Percentiles rank a stretch among this genome's conserved stretches.
phyloP scores from a whole-genome alignment of 306 rosid genomes.

The Casuarina equisetifolia region DNA sequence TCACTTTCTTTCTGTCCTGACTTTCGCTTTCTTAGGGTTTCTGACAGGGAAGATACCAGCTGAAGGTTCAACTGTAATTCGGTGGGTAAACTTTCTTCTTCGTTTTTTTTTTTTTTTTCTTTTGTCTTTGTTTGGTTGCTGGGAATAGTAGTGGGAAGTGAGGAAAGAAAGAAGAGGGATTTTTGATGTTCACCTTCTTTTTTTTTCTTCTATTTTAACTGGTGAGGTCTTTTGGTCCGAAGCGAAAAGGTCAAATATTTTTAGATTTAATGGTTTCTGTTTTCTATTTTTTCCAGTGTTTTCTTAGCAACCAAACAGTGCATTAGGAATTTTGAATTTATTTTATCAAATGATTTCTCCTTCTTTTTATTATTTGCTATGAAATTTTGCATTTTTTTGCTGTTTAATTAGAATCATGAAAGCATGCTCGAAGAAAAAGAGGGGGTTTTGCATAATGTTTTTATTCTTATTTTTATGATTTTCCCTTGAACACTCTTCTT shows the following conservation, averaged over 20 bases:
- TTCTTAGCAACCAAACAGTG: neutral
- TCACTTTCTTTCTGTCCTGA: constrained; percentile 21
- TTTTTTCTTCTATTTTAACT: neutral
- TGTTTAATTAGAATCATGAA: neutral
- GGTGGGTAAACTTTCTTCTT: constrained; percentile 26
- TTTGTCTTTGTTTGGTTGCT: constrained; percentile 12
- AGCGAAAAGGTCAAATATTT: neutral
- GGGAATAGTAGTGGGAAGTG: constrained; percentile 12
- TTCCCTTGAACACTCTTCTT: neutral
- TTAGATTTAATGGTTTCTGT: neutral
- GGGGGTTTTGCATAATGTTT: neutral
- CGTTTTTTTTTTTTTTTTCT: neutral
- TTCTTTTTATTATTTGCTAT: neutral
- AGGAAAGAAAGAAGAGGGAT: neutral
- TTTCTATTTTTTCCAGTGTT: neutral
- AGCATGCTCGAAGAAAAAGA: constrained; percentile 19
- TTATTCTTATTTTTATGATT: neutral
- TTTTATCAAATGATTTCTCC: neutral
- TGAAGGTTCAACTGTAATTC: constrained; percentile 27
- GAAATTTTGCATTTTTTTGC: neutral
- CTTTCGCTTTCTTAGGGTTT: constrained; percentile 52
- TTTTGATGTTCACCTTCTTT: neutral
- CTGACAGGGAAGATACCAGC: constrained; percentile 17
- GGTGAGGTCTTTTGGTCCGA: neutral
- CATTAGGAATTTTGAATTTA: neutral